phyloP scores from a whole-genome alignment of 179 eudicot species.

The Spinacia oleracea region DNA sequence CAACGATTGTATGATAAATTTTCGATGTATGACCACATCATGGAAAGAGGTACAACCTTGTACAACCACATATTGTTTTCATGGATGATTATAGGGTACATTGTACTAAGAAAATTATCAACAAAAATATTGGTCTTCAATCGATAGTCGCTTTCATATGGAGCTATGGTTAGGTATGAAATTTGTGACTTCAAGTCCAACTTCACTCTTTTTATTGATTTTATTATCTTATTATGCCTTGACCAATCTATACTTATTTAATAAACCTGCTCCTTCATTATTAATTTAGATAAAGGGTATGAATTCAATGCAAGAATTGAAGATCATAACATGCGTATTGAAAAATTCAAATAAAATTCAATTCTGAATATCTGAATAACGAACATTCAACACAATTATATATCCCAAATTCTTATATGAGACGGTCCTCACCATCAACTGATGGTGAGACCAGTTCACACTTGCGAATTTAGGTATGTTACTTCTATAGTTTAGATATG shows the following conservation, averaged over 20 bases:
- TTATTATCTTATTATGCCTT: too few species aligned
- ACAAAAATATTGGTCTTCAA: background rate
- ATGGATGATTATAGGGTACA: background rate
- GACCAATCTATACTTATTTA: background rate
- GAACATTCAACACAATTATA: background rate
- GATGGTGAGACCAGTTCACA: too few species aligned
- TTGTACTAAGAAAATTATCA: background rate
- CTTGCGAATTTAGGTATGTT: too few species aligned
- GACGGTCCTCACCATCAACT: too few species aligned
- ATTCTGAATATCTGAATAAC: background rate
- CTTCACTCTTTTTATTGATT: background rate
- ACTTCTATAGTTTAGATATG: too few species aligned
- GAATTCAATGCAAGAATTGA: background rate
- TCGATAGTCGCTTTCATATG: background rate
- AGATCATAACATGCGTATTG: background rate
- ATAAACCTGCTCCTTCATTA: too few species aligned
- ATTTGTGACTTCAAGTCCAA: constrained; percentile 1
- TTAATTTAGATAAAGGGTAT: too few species aligned
- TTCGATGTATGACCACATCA: background rate
- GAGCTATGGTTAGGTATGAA: background rate
- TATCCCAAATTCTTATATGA: too few species aligned
- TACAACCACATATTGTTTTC: background rate
- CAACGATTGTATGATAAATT: too few species aligned
- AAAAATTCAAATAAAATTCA: background rate
- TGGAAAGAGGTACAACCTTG: background rate